Conservation (phyloP, 225 moss, liverwort and hornwort species). For the Bryum argenteum region DNA sequence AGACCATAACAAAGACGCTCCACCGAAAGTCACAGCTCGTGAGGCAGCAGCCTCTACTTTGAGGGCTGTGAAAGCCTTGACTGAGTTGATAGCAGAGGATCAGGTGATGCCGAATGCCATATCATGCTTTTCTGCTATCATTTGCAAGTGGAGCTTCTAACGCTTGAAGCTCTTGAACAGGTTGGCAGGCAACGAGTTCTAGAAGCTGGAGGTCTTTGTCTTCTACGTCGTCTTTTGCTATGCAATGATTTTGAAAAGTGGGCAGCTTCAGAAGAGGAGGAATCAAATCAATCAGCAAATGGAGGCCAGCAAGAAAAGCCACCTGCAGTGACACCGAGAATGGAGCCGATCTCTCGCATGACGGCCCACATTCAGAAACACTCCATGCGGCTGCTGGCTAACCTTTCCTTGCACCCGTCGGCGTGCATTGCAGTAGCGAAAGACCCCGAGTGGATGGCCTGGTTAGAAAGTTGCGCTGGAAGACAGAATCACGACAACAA, state of each 20-base stretch:
- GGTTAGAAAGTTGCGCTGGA: conserved; percentile 84
- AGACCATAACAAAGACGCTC: conserved; percentile 54
- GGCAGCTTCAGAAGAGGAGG: conserved; percentile 73
- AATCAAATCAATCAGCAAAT: conserved; percentile 41
- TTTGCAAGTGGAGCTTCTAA: conserved; percentile 24
- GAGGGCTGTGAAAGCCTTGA: conserved; percentile 87
- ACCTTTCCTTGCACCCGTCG: conserved; percentile 71
- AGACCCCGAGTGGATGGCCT: conserved; percentile 69
- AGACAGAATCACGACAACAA: conserved; percentile 68
- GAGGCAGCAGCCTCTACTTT: conserved; percentile 86
- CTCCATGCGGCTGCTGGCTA: conserved; percentile 81
- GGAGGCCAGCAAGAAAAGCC: conserved; percentile 47
- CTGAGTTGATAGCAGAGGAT: conserved; percentile 91
- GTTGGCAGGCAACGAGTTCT: conserved; percentile 74
- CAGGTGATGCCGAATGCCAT: conserved; percentile 33
- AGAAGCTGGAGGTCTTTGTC: conserved; percentile 86
- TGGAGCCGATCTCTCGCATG: conserved; percentile 44
- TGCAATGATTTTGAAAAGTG: conserved; percentile 86
- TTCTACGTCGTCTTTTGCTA: conserved; percentile 78
- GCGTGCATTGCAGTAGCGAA: conserved; percentile 65
- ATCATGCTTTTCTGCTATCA: conserved; percentile 13
- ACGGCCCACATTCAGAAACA: conserved; percentile 84
- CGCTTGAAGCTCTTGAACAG: conserved; percentile 38
- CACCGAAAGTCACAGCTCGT: conserved; percentile 75
- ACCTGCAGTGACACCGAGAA: conserved; percentile 33